These are phyloP conservation scores for Trypanosoma melophagium DNA, from an alignment of 208 protist species.

Conservation along the genomic window DNA sequence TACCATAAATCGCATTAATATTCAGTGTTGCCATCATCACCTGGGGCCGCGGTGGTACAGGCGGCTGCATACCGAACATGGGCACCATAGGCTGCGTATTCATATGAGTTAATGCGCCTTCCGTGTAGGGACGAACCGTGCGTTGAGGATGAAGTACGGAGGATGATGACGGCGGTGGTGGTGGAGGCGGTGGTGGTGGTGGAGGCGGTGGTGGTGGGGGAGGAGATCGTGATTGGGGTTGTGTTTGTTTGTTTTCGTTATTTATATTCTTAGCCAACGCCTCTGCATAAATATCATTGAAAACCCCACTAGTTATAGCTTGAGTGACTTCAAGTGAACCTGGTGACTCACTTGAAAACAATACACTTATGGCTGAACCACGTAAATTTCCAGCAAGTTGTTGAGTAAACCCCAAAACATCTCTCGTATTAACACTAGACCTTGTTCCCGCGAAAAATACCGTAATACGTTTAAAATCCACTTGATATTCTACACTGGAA, in stretches of 20 bases:
- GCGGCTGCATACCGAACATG: constrained; percentile 8
- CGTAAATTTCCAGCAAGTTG: constrained; percentile 35
- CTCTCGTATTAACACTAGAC: constrained; percentile 28
- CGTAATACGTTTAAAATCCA: constrained; percentile 63
- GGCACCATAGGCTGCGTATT: background rate
- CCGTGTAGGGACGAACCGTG: constrained; percentile 4
- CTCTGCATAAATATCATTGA: constrained; percentile 24
- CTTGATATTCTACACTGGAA: constrained; percentile 67
- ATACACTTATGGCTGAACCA: constrained; percentile 55
- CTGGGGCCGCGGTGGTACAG: background rate
- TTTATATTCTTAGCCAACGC: background rate
- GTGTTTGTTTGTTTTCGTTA: background rate
- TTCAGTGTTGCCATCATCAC: constrained; percentile 15
- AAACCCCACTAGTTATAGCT: constrained; percentile 20
- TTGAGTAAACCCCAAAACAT: constrained; percentile 35
- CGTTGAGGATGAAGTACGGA: background rate
- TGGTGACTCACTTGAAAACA: constrained; percentile 39
- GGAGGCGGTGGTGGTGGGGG: background rate
- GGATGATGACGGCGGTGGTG: background rate
- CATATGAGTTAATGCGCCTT: background rate
- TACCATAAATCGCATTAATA: constrained; percentile 12
- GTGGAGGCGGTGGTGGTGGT: background rate
- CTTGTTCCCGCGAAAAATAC: constrained; percentile 39
- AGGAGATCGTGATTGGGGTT: background rate
- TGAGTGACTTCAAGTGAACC: constrained; percentile 56